A percentile compares a stretch with the other conserved stretches of the same genome.
These are phyloP conservation scores for Verticillium longisporum DNA, from an alignment of 2,329 filamentous ascomycete genomes.

Conservation along the genomic window DNA sequence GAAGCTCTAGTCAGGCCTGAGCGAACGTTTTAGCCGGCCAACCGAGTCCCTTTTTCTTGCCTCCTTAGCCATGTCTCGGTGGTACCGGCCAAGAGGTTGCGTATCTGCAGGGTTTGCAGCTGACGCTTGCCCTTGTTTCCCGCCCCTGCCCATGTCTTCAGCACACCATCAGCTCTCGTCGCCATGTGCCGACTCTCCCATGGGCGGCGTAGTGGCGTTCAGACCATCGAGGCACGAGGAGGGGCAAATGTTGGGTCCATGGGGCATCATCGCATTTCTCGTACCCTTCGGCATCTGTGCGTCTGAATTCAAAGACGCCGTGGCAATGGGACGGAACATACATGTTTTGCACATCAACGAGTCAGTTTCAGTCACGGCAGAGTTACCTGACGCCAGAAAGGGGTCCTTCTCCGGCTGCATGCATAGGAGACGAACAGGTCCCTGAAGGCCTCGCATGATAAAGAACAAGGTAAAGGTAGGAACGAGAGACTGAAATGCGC, in stretches of 20 bases:
- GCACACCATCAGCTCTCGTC: not conserved
- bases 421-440: not conserved
- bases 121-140: not conserved
- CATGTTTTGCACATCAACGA: too few relatives aligned
- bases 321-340: too few relatives aligned
- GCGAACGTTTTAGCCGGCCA: not conserved
- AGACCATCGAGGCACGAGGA: not conserved
- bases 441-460: not conserved
- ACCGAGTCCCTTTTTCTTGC: not conserved
- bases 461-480: not conserved
- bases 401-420: not conserved
- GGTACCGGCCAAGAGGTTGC: not conserved
- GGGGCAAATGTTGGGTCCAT: not conserved
- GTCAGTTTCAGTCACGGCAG: not conserved
- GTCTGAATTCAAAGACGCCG: too few relatives aligned
- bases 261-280: too few relatives aligned
- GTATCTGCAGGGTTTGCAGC: not conserved
- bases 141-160: not conserved
- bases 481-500: not conserved
- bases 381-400: not conserved
- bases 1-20: not conserved
- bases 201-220: not conserved
- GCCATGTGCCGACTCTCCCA: not conserved
- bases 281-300: too few relatives aligned
- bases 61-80: not conserved